Evolutionary conservation across 2,329 filamentous ascomycete species (phyloP), one percentile per base, ranked within the genome.

Genomic region (Fusarium setosum): DNA sequence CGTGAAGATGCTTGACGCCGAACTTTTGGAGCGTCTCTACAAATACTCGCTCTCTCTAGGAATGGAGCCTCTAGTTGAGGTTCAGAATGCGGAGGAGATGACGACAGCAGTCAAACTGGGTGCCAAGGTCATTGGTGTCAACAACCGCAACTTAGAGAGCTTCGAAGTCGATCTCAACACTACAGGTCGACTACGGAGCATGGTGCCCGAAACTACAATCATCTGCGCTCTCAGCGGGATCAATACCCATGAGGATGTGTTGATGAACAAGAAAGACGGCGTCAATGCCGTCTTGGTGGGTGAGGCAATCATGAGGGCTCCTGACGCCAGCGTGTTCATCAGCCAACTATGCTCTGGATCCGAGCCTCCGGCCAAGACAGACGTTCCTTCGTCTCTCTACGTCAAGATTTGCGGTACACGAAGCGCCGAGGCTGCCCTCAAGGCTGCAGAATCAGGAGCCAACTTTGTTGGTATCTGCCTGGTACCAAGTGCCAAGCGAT

Each of bases 41-140:
- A 85, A 89, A 57, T 99, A 98, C 81, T 97, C 94, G 2, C 84
- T 89, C 40, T 94, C 91, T 3, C 84, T 99, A 3, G 95, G 94
- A 17, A 99, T 99, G 96, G 96, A 99, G 80, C 96, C 96, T 31
- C 81, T 99, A 26, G 96, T 99, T 2, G 96, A 99, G 77, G 96
- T 99, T 24, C 97, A 99, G 74, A 99, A 92, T 38, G 89, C 90
- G 0, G 92, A 96, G 48, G 96, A 99, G 79, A 99, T 97, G 93
- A 85, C 90, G 35, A 90, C 89, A 56, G 96, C 96, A 8, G 89
- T 97, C 42, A 87, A 92, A 56, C 85, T 99, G 20, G 96, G 95
- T 11, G 88, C 96, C 20, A 91, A 94, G 78, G 95, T 93, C 34
- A 97, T 99, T 72, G 96, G 96, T 23, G 96, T 99, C 70, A 99